Conservation (phyloP, 2,329 filamentous ascomycete species). For the Botryotinia narcissicola region DNA sequence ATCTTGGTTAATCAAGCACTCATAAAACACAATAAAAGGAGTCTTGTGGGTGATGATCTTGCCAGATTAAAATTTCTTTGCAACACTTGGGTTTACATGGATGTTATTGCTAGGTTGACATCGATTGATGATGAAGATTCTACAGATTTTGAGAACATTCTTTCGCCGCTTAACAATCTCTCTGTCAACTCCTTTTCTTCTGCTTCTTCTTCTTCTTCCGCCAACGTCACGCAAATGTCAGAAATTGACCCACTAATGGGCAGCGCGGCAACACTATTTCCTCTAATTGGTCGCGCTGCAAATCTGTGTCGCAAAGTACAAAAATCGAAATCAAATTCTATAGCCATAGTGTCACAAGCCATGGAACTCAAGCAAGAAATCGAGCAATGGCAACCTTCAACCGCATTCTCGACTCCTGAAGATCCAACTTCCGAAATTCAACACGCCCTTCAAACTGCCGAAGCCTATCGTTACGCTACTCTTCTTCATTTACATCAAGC, state of each 20-base stretch:
- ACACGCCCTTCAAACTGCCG: slow-evolving; percentile 64
- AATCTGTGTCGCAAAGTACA: slow-evolving; percentile 63
- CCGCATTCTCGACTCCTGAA: slow-evolving; percentile 58
- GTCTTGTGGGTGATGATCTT: slow-evolving; percentile 47
- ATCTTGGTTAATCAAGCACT: slow-evolving; percentile 61
- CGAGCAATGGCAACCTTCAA: slow-evolving; percentile 54
- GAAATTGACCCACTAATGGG: slow-evolving; percentile 71
- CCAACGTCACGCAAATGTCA: slow-evolving; percentile 37
- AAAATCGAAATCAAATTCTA: slow-evolving; percentile 50
- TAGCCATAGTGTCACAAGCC: slow-evolving; percentile 60
- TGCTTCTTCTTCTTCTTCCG: slow-evolving; percentile 37
- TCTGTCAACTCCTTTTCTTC: slow-evolving; percentile 21
- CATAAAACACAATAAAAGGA: slow-evolving; percentile 44
- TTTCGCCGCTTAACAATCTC: slow-evolving; percentile 40
- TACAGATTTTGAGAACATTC: slow-evolving; percentile 51
- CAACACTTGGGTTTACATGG: slow-evolving; percentile 73
- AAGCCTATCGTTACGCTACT: slow-evolving; percentile 66
- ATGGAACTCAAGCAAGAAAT: slow-evolving; percentile 59
- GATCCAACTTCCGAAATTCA: slow-evolving; percentile 61
- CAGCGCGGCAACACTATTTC: slow-evolving; percentile 65
- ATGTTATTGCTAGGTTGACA: slow-evolving; percentile 67
- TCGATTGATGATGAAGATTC: slow-evolving; percentile 52
- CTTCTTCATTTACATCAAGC: slow-evolving; percentile 66
- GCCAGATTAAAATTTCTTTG: slow-evolving; percentile 63
- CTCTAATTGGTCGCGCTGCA: slow-evolving; percentile 64